Base-by-base conservation (phyloP, 768 basidiomycete genomes). In the Mycena leptocephala region DNA sequence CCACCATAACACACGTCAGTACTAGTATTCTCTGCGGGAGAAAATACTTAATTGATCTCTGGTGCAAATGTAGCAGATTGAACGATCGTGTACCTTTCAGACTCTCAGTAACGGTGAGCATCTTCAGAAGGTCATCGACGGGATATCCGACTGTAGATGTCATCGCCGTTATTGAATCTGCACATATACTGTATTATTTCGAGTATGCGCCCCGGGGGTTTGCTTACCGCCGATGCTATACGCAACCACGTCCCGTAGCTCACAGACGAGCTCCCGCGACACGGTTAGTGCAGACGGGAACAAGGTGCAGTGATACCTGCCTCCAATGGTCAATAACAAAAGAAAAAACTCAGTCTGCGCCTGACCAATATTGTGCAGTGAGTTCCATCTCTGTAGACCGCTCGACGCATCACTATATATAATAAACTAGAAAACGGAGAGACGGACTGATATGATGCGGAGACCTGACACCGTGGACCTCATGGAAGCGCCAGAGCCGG, bases 231-330 rank as follows among this genome's bases (percentile, higher is more conserved):
- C 64, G 18, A 76, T 72, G 32, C n/a, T 13, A 48, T 67, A 43
- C 2, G 39, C 39, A 32, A 76, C 18, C 16, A 33, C 18, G 53
- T 76, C 75, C 0, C 70, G 69, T 5, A 76, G 37, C 22, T 51
- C 51, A 2, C 2, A 5, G 22, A 76, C 18, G 37, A 72, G 56
- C 18, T 53, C 48, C 2, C 2, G 9, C 3, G 58, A 72, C 26
- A 76, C 10, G 1, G 33, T 2, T 30, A 67, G 24, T 10, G 75
- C 30, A 1, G 64, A 46, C 11, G 75, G 75, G 35, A 76, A 76
- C 33, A 72, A 55, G 20, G 43, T 58, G 64, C 75, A 76, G 55
- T 76, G 70, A 35, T 11, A 39, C 75, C 75, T 76, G 55, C n/a
- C n/a, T n/a, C 2, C n/a, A 24, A 51, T 51, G 48, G 48, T n/a